Evolutionary conservation across 2,329 filamentous ascomycete species (phyloP), one percentile per base, ranked within the genome.

Genomic region (Didymella keratinophila): DNA sequence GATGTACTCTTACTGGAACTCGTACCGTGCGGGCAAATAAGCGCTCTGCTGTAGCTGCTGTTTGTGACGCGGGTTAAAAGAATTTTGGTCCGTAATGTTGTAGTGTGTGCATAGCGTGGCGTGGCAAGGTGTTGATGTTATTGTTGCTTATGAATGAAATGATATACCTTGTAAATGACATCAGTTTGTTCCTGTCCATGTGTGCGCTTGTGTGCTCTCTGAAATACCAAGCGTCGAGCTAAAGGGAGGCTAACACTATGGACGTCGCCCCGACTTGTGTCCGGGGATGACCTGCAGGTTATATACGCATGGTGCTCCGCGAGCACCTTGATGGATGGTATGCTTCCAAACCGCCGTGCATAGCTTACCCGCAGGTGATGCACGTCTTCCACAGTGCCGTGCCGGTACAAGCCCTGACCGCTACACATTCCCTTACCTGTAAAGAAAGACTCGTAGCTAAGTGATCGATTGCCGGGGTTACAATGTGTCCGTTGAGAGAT

Each of bases 1-100:
- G 21, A 74, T 74, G 53, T 49, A 57, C 47, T 65, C 50, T 27
- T 51, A 52, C 39, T 65, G 60, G 60, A 42, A 46, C 47, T 30
- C 49, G 41, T 64, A 56, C 54, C 61, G 61, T 48, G 52, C 57
- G n/a, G 57, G 57, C 52, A 60, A 60, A 60, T 60, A 60, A 60
- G 57, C 52, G 57, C 51, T 58, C 30, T 21, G 55, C 28, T 18
- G 55, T 49, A 48, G 55, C 49, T 48, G 55, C 49, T 53, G 27
- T 58, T 39, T 49, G 42, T n/a, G 32, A 36, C 32, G 16, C 18
- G 27, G 11, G 16, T 5, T 16, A 41, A 9, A 14, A 10, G 30
- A 32, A 4, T 4, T 25, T 9, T 43, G 8, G 11, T 27, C 16
- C 44, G 30, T 20, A 25, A 25, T 37, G 20, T n/a, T 39, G 41